Percentiles rank a stretch among this genome's conserved stretches.
phyloP scores from a whole-genome alignment of 176 grass and related monocot genomes.

The Lolium multiflorum region DNA sequence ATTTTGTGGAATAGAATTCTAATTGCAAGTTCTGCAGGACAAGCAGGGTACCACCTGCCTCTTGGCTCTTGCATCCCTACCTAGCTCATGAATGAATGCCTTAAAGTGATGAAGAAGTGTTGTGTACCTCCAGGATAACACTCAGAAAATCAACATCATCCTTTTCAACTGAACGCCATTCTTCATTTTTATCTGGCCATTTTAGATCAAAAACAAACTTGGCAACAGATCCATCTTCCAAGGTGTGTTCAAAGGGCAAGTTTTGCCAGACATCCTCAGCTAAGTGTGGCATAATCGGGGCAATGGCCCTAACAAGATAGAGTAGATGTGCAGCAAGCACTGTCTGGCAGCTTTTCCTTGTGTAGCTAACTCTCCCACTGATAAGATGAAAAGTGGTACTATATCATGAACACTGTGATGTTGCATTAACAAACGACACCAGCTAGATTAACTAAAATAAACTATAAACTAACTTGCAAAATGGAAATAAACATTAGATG shows the following conservation, averaged over 20 bases:
- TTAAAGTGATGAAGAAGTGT: conserved; percentile 11
- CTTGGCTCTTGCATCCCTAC: background rate
- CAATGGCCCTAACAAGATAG: conserved; percentile 85
- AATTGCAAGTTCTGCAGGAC: background rate
- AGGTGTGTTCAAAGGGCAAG: conserved; percentile 75
- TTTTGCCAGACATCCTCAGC: conserved; percentile 99
- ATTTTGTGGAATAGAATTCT: background rate
- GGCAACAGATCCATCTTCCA: conserved; percentile 75
- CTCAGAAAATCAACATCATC: conserved; percentile 80
- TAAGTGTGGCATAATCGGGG: conserved; percentile 94
- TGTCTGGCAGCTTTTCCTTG: conserved; percentile 93
- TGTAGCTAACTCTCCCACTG: conserved; percentile 80
- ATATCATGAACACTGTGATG: conserved; percentile 19
- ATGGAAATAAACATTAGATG: conserved; percentile 11
- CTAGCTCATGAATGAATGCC: conserved; percentile 7
- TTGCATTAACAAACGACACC: conserved; percentile 11
- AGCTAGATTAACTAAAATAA: conserved; percentile 1
- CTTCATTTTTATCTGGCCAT: conserved; percentile 79
- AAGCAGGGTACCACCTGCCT: background rate
- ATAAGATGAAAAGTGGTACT: conserved; percentile 35
- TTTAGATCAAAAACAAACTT: conserved; percentile 89
- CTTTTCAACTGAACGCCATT: conserved; percentile 61
- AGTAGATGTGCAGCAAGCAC: conserved; percentile 82
- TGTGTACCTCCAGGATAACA: conserved; percentile 79
- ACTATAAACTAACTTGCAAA: conserved; percentile 3